Evolutionary conservation across 2,329 filamentous ascomycete species (phyloP), one percentile per base, ranked within the genome.

Genomic region (Ciborinia camelliae): DNA sequence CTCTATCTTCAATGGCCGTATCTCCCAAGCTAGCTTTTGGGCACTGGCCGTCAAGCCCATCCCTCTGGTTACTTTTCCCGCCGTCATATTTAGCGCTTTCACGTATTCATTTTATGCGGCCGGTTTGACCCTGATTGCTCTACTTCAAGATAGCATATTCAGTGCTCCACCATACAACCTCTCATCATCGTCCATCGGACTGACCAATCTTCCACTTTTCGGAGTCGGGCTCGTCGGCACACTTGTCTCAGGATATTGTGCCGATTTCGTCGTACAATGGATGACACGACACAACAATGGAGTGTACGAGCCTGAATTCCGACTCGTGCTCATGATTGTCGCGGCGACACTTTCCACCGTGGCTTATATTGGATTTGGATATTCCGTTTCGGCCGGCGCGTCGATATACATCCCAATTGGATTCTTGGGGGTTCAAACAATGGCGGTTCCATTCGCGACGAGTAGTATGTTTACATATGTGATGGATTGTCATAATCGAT

Each of bases 271-370:
- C 2, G 76, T 77, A 48, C 75, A 73, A 58, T 80, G 75, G 72
- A 77, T 82, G 64, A 79, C 81, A 1, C 79, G 78, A 71, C 78
- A 76, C 65, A 84, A 84, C 70, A 75, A 75, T 18, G 81, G 82
- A 20, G 73, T 83, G 58, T 84, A 83, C 71, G 81, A 84, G 70
- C 82, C 82, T 5, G 81, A 84, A 70, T 83, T 83, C 69, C 79
- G 81, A 12, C 75, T 81, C 10, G 73, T 80, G 5, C 73, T 60
- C 76, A 79, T 66, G 77, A 73, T 28, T 50, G 70, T 74, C 14
- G 73, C 73, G 37, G 71, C 72, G 2, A 59, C 70, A 7, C 66
- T 76, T 14, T 72, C 71, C 0, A 76, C 78, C 0, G 71, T 75
- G 1, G 78, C 77, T 0, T 79, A 79, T 63, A 68, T 79, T 0